Evolutionary conservation across 1,284 basidiomycete genomes (phyloP), one percentile per base, ranked within the genome.

Genomic region (Irpex sp.): DNA sequence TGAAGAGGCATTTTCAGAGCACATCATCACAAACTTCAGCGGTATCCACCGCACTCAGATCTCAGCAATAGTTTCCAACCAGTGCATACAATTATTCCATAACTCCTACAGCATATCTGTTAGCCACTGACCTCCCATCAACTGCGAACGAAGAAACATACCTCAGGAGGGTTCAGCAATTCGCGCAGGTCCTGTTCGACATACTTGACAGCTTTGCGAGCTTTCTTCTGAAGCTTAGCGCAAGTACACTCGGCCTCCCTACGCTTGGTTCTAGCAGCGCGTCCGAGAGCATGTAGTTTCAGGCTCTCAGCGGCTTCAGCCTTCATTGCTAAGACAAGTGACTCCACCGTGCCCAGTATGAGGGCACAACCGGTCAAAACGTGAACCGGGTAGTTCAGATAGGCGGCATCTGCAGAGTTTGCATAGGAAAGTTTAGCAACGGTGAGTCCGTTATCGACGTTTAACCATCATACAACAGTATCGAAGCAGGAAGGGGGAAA

Each of bases 161-260:
- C 85, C 57, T 79, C 74, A 11, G 77, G 73, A 40, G 83, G 66
- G 15, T 72, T 75, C 58, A 85, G 67, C 26, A 81, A 66, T 5
- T 77, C 78, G 61, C 75, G 74, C 47, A 87, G 71, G 61, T 86
- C 85, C 61, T 76, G 67, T 61, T 80, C 69, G 40, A 85, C 79
- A 17, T 74, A 76, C 57, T 76, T 72, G 8, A 77, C 73, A 31
- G 74, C 74, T 55, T 71, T 70, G 61, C 67, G 65, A 5, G 79
- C 81, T 13, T 60, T 65, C 62, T 70, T 73, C 57, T 66, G 69
- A 38, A 69, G 64, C 57, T 71, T 62, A 60, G 68, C 58, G 51
- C 47, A 65, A 65, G 67, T 47, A 48, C 51, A 44, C 54, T 64
- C 34, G 60, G 60, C 34, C 52, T 75, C 71, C 48, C 62, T 44